These are phyloP conservation scores for Corynascus novoguineensis DNA, from an alignment of 495 filamentous ascomycete genomes.

Conservation along the genomic window DNA sequence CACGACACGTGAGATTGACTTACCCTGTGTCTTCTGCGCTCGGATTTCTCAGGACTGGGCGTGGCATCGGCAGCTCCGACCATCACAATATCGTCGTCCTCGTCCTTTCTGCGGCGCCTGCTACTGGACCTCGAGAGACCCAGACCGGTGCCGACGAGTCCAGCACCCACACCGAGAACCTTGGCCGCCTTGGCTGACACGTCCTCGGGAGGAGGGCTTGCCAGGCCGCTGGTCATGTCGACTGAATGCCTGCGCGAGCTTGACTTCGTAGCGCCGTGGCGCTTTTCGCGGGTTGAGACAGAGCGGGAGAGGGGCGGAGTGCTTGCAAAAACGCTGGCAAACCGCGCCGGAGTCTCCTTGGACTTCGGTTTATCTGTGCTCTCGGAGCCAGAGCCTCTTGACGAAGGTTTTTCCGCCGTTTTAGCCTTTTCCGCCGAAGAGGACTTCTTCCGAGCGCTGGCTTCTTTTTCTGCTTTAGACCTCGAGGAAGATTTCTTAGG, in stretches of 20 bases:
- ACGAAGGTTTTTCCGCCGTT: slow-evolving; percentile 33
- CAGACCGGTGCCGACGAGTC: slow-evolving; percentile 6
- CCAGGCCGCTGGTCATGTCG: slow-evolving; percentile 40
- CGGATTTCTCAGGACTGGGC: slow-evolving; percentile 40
- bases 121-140: slow-evolving; percentile 31
- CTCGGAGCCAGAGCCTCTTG: slow-evolving; percentile 42
- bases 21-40: slow-evolving; percentile 45
- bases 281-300: slow-evolving; percentile 47
- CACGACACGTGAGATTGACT: slow-evolving; percentile 21
- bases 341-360: slow-evolving; percentile 34
- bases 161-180: slow-evolving; percentile 41
- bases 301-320: slow-evolving; percentile 49
- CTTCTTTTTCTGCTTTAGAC: slow-evolving; percentile 28
- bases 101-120: slow-evolving; percentile 39
- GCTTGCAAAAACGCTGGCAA: slow-evolving; percentile 46
- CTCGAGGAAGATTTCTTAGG: slow-evolving; percentile 37
- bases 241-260: slow-evolving; percentile 47
- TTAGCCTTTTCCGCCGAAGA: slow-evolving; percentile 33
- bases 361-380: slow-evolving; percentile 36
- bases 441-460: slow-evolving; percentile 34
- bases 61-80: slow-evolving; percentile 36
- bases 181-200: slow-evolving; percentile 52
- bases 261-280: slow-evolving; percentile 32
- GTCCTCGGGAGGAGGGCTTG: slow-evolving; percentile 46
- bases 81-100: slow-evolving; percentile 46